These are phyloP conservation scores for Beta macrorhiza DNA, from an alignment of 179 eudicot species.

Conservation along the genomic window DNA sequence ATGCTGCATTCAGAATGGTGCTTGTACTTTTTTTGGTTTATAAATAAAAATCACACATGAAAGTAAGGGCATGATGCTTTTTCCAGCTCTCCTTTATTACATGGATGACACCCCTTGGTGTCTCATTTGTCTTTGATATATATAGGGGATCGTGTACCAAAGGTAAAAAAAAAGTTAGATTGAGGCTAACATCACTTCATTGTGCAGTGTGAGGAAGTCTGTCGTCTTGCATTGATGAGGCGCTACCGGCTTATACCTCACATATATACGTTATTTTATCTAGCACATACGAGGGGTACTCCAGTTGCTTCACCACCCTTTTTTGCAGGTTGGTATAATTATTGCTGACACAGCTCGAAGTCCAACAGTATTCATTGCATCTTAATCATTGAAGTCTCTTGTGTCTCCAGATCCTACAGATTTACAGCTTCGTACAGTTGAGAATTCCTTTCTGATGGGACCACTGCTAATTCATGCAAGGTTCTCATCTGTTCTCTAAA, in stretches of 20 bases:
- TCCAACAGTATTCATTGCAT: constrained; percentile 3
- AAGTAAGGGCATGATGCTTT: not conserved
- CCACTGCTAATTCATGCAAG: constrained; percentile 82
- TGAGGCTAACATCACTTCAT: constrained; percentile 23
- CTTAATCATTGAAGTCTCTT: constrained; percentile 16
- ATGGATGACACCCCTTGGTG: not conserved
- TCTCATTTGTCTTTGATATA: not conserved
- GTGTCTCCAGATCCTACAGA: constrained; percentile 73
- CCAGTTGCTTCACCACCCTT: constrained; percentile 88
- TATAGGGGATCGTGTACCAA: too few species aligned
- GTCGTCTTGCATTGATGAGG: constrained; percentile 85
- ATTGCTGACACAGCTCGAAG: not conserved
- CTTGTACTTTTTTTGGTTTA: not conserved
- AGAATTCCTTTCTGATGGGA: constrained; percentile 83
- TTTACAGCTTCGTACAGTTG: constrained; percentile 55
- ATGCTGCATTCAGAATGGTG: not conserved
- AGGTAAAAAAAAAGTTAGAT: not conserved
- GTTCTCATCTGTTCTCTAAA: constrained; percentile 38
- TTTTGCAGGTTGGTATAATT: constrained; percentile 63
- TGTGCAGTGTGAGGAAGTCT: constrained; percentile 88
- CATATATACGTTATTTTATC: constrained; percentile 86
- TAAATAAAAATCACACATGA: not conserved
- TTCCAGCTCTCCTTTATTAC: not conserved
- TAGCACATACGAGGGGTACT: constrained; percentile 86
- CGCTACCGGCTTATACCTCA: constrained; percentile 91